phyloP scores from a whole-genome alignment of 768 basidiomycete genomes.

The Floccularia luteovirens region DNA sequence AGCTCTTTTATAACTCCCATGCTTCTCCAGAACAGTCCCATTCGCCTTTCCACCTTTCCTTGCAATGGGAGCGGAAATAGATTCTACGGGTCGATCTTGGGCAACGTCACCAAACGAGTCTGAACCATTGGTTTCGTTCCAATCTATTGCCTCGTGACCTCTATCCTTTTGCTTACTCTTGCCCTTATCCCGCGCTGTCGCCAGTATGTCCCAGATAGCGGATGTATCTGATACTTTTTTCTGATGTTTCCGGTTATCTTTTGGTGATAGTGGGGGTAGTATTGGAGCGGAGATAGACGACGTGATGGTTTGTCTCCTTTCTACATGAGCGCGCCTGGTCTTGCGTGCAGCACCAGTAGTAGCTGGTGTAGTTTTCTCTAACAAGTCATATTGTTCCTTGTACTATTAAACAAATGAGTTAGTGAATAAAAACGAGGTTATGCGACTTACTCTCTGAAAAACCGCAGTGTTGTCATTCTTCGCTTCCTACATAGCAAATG shows the following conservation, averaged over 20 bases:
- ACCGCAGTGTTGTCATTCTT: constrained; percentile 67
- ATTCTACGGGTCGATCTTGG: too few relatives aligned
- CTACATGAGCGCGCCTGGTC: constrained; percentile 53
- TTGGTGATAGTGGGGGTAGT: constrained; percentile 8
- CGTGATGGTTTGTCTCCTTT: constrained; percentile 39
- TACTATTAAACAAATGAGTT: constrained; percentile 31
- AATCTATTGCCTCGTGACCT: constrained; percentile 4
- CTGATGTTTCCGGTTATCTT: constrained; percentile 2
- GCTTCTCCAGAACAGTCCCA: too few relatives aligned
- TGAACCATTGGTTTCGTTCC: background rate
- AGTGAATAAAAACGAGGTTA: constrained; percentile 4
- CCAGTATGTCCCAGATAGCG: constrained; percentile 23
- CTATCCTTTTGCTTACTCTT: constrained; percentile 9
- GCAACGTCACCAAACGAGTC: background rate
- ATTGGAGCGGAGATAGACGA: constrained; percentile 17
- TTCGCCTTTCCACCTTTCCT: too few relatives aligned
- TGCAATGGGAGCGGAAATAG: too few relatives aligned
- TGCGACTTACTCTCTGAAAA: constrained; percentile 58
- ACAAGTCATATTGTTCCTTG: constrained; percentile 54
- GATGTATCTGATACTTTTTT: constrained; percentile 12
- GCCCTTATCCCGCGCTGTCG: constrained; percentile 6
- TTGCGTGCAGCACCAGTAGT: constrained; percentile 43
- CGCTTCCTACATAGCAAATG: constrained; percentile 39
- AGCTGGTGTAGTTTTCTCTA: constrained; percentile 37
- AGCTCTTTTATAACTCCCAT: too few relatives aligned